Evolutionary conservation across 2,329 filamentous ascomycete species (phyloP), one percentile per base, ranked within the genome.

Genomic region (Aspergillus glaucus): DNA sequence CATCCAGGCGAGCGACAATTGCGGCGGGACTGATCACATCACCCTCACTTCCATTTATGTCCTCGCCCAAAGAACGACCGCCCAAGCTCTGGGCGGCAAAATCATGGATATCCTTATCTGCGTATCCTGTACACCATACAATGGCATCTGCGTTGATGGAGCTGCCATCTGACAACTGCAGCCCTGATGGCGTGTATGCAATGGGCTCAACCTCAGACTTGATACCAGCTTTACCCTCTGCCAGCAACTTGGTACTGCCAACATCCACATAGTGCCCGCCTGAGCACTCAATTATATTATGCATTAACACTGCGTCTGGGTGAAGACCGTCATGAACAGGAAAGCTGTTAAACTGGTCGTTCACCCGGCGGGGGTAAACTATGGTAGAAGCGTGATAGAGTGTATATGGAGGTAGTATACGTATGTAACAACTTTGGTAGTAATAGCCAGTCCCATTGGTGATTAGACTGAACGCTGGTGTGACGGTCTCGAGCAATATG

Each of bases 221-320:
- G 6, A 72, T 49, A 4, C 40, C 53, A 0, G 62, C 68, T 28
- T 62, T 63, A 0, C 65, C 64, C 10, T 68, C 59, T 1, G 52
- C 56, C 5, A 73, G 56, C 14, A 69, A 47, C 26, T 59, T 55
- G 4, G 64, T 59, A 6, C 61, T 64, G 6, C 69, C 70, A 4
- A 71, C 53, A 42, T 74, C 71, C 5, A 72, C 58, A 50, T 72
- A 71, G 51, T 75, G 71, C 0, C 71, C 69, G 4, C 71, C 71
- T 2, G 56, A 65, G 2, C 62, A 58, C 49, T 71, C 70, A 7
- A 67, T 14, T n/a, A 72, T 47, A 40, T 70, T 56, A 41, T 63
- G 59, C 44, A 59, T 56, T 6, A 72, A 43, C 5, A 52, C 46
- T 3, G 43, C 58, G 4, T 56, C 52, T 1, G 49, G 53, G 15